phyloP scores from a whole-genome alignment of 129 eudicot genomes.

The Gnaphalium uliginosum region DNA sequence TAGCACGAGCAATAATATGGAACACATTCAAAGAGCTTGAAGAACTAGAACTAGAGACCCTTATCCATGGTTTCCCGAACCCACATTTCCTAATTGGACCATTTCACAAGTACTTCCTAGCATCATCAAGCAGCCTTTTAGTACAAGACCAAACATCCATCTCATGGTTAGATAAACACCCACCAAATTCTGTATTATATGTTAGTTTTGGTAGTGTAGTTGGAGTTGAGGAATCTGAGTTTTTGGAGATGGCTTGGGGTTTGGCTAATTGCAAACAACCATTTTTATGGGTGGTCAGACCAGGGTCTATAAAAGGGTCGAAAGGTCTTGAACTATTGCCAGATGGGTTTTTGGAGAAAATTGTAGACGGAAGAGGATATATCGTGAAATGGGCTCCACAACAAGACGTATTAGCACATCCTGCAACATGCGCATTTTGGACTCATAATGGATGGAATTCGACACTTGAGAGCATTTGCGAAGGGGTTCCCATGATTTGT shows the following conservation, averaged over 20 bases:
- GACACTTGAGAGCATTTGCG: slow-evolving; percentile 57
- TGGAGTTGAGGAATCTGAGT: neutral
- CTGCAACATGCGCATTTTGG: slow-evolving; percentile 19
- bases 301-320: slow-evolving; percentile 28
- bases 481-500: slow-evolving; percentile 69
- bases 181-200: slow-evolving; percentile 28
- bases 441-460: slow-evolving; percentile 42
- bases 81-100: slow-evolving; percentile 41
- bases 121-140: slow-evolving; percentile 21
- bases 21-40: slow-evolving; percentile 41
- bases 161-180: slow-evolving; percentile 39
- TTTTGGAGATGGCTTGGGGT: slow-evolving; percentile 42
- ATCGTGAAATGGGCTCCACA: slow-evolving; percentile 54
- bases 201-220: slow-evolving; percentile 37
- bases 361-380: slow-evolving; percentile 27
- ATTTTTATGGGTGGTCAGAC: slow-evolving; percentile 45
- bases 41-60: slow-evolving; percentile 16
- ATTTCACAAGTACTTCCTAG: slow-evolving; percentile 34
- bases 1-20: slow-evolving; percentile 24
- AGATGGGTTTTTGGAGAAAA: slow-evolving; percentile 27
- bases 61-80: slow-evolving; percentile 8
- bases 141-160: slow-evolving; percentile 31
- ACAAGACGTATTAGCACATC: slow-evolving; percentile 24
- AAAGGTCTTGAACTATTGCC: slow-evolving; percentile 30
- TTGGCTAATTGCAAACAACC: slow-evolving; percentile 45